phyloP scores from a whole-genome alignment of 1,284 basidiomycete species.

The Volvariella volvacea region DNA sequence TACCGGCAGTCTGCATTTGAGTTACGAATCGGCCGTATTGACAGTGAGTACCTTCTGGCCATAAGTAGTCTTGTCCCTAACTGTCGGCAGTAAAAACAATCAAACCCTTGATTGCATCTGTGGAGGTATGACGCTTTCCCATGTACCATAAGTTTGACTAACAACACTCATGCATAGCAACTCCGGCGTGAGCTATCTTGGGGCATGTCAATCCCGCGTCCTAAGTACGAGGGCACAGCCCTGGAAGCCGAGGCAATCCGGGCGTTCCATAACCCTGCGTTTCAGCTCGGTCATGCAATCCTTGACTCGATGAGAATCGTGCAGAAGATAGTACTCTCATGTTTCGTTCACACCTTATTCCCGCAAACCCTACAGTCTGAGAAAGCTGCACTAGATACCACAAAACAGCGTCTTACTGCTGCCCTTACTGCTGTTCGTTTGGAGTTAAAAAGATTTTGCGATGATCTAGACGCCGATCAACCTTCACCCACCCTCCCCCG shows the following conservation, averaged over 20 bases:
- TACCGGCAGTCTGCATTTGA: constrained; percentile 44
- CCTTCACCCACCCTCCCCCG: constrained; percentile 19
- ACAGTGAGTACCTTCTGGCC: constrained; percentile 23
- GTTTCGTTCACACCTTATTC: constrained; percentile 23
- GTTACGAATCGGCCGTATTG: constrained; percentile 37
- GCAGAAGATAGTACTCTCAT: constrained; percentile 25
- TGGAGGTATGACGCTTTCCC: constrained; percentile 14
- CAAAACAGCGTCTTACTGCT: constrained; percentile 20
- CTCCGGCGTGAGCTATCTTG: constrained; percentile 40
- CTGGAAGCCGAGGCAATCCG: constrained; percentile 13
- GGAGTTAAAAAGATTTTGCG: constrained; percentile 25
- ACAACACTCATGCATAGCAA: constrained; percentile 25
- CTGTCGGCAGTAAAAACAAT: constrained; percentile 32
- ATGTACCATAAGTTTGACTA: background rate
- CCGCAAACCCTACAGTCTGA: constrained; percentile 17
- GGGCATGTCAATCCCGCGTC: constrained; percentile 28
- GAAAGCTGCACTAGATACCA: constrained; percentile 19
- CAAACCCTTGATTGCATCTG: constrained; percentile 34
- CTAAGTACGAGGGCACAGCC: constrained; percentile 6
- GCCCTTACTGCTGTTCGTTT: constrained; percentile 26
- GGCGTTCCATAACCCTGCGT: constrained; percentile 24
- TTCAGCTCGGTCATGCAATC: constrained; percentile 28
- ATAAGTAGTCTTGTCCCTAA: background rate
- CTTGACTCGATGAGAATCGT: constrained; percentile 28
- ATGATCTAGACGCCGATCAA: constrained; percentile 23